phyloP scores from a whole-genome alignment of 1,284 basidiomycete species.

The Rhizoctonia solani region DNA sequence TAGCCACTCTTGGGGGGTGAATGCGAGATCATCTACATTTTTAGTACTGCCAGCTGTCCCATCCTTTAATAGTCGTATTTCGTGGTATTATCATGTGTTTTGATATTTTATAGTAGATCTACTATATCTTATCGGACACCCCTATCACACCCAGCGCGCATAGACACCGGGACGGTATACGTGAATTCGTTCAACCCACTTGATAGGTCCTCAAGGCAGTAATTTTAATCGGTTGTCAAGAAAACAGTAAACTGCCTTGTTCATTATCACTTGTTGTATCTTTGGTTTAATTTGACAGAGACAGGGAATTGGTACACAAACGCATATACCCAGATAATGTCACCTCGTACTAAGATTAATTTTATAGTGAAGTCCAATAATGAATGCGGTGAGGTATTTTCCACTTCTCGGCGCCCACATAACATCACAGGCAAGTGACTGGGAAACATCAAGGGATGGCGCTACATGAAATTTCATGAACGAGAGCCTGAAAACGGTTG shows the following conservation, averaged over 20 bases:
- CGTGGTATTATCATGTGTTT: neutral
- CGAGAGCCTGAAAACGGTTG: constrained; percentile 26
- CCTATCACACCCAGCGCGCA: neutral
- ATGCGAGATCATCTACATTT: neutral
- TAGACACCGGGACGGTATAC: neutral
- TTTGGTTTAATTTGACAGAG: neutral
- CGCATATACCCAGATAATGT: neutral
- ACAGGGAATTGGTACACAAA: neutral
- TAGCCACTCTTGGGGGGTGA: constrained; percentile 22
- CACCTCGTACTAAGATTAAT: neutral
- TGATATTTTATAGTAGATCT: too few species aligned
- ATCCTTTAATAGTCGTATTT: neutral
- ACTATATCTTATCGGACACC: neutral
- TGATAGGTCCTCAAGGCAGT: neutral
- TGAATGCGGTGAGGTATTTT: neutral
- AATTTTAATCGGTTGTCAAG: too few species aligned
- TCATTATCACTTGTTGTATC: too few species aligned
- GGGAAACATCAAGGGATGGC: constrained; percentile 1
- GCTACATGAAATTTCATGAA: constrained; percentile 17
- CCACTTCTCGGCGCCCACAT: neutral
- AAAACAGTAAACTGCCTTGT: too few species aligned
- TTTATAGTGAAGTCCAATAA: neutral
- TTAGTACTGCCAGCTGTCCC: neutral
- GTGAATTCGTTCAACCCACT: too few species aligned
- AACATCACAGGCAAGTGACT: neutral